Conservation (phyloP, 1,284 basidiomycete species). For the Bondarzewia mesenterica region DNA sequence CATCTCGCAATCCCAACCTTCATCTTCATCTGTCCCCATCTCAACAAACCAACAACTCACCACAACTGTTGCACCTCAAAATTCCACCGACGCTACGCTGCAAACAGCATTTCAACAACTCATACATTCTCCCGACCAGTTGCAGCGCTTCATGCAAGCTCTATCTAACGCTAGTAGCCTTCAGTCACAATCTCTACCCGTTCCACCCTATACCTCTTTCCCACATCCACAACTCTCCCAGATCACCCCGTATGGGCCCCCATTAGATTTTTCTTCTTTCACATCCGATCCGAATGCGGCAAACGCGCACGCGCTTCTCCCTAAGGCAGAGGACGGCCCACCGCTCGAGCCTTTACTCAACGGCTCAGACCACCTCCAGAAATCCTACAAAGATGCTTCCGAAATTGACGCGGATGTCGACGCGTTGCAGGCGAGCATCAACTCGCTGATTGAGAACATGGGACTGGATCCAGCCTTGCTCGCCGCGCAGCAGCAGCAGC, state of each 20-base stretch:
- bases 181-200: conserved; percentile 5
- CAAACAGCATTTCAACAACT: conserved; percentile 54
- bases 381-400: conserved; percentile 51
- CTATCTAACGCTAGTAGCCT: conserved; percentile 25
- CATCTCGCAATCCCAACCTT: not conserved
- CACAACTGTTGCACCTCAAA: not conserved
- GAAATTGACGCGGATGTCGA: conserved; percentile 72
- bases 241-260: conserved; percentile 23
- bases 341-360: conserved; percentile 33
- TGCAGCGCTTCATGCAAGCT: conserved; percentile 63
- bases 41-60: not conserved
- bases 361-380: conserved; percentile 34
- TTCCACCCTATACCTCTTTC: conserved; percentile 3
- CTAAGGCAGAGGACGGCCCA: conserved; percentile 17
- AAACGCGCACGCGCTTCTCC: conserved; percentile 12
- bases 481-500: conserved; percentile 3
- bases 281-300: conserved; percentile 15
- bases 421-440: conserved; percentile 62
- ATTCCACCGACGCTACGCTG: conserved; percentile 39
- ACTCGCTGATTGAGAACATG: conserved; percentile 64
- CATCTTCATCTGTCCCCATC: not conserved
- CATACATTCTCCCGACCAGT: conserved; percentile 55
- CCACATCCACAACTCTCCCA: not conserved
- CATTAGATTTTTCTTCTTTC: conserved; percentile 6
- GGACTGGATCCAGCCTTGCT: conserved; percentile 49